Conservation (phyloP, 2,329 filamentous ascomycete genomes). For the Aspergillus fischeri region DNA sequence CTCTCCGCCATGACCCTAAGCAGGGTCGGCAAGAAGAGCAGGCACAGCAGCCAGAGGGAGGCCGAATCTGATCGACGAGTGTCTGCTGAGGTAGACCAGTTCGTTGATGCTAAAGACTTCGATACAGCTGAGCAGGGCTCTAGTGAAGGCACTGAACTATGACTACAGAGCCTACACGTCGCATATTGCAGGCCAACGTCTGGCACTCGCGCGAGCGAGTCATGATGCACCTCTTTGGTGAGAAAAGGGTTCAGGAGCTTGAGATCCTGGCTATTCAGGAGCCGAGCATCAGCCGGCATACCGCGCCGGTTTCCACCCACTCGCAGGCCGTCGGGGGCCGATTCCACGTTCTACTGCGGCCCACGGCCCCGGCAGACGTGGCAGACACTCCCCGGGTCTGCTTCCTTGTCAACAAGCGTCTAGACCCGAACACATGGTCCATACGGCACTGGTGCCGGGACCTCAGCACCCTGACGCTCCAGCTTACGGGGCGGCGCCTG, state of each 20-base stretch:
- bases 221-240: constrained; percentile 5
- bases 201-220: constrained; percentile 3
- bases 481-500: not conserved
- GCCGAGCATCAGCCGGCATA: constrained; percentile 1
- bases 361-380: not conserved
- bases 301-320: constrained; percentile 1
- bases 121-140: not conserved
- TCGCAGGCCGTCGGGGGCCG: constrained; percentile 1
- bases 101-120: not conserved
- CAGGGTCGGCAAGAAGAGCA: not conserved
- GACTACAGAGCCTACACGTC: not conserved
- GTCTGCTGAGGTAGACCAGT: no score
- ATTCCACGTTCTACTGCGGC: constrained; percentile 1
- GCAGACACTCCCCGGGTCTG: constrained; percentile 14
- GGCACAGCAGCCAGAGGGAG: not conserved
- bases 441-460: constrained; percentile 15
- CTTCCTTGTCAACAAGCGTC: constrained; percentile 23
- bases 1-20: no score
- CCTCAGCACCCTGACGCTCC: constrained; percentile 11
- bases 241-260: constrained; percentile 2
- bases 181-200: not conserved
- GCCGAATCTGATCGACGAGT: not conserved
- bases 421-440: constrained; percentile 14
- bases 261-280: constrained; percentile 8
- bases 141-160: not conserved